Evolutionary conservation across 345 rosid species (phyloP).

Genomic region (Eucalyptus tenuipes): DNA sequence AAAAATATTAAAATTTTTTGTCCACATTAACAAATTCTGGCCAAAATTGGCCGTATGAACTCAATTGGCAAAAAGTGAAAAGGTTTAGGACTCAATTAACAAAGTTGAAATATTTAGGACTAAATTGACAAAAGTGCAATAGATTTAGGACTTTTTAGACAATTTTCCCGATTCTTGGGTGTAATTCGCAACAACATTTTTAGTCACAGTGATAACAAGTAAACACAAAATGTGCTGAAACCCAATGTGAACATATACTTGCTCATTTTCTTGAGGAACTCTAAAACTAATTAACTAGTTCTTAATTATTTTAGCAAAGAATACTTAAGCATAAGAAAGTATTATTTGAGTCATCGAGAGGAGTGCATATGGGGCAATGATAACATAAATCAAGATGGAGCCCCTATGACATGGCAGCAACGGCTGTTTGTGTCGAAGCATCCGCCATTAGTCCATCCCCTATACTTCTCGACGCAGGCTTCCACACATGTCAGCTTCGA

Average conservation of each 20-base stretch:
- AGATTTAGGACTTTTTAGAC: too few relatives aligned
- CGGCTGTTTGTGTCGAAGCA: background rate
- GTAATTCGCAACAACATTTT: too few relatives aligned
- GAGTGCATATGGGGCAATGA: background rate
- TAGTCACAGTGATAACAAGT: too few relatives aligned
- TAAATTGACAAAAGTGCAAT: accelerated
- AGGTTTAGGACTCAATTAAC: accelerated
- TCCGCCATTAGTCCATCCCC: background rate
- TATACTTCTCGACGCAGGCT: background rate
- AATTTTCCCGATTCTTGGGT: background rate
- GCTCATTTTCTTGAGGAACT: too few relatives aligned
- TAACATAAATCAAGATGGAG: background rate
- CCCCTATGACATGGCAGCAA: background rate
- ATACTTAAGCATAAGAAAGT: background rate
- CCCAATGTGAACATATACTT: background rate
- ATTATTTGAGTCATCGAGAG: background rate
- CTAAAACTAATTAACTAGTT: too few relatives aligned
- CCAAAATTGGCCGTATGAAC: too few relatives aligned
- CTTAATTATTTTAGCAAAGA: too few relatives aligned
- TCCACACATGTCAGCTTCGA: background rate
- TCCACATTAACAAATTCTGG: accelerated
- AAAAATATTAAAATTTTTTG: too few relatives aligned
- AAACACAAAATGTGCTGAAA: too few relatives aligned
- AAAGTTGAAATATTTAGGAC: too few relatives aligned
- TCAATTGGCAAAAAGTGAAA: too few relatives aligned